These are phyloP conservation scores for Populus hybrid DNA, from an alignment of 441 rosid genomes.

Conservation along the genomic window DNA sequence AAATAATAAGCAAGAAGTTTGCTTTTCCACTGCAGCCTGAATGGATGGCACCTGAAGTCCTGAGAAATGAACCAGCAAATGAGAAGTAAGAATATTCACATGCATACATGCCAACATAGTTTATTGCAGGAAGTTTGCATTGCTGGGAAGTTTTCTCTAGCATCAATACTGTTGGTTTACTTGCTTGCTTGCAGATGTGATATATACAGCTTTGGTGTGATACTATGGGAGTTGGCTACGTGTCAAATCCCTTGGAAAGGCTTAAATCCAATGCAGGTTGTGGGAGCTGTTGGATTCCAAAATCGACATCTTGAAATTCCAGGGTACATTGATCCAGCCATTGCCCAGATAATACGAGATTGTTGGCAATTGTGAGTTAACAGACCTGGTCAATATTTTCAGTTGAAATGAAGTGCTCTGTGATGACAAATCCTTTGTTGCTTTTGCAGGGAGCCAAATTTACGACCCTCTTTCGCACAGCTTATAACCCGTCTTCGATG, in stretches of 20 bases:
- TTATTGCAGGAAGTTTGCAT: no score
- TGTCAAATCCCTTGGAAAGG: conserved; percentile 87
- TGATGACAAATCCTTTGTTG: background rate
- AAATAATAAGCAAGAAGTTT: conserved; percentile 9
- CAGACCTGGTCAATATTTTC: background rate
- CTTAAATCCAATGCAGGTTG: conserved; percentile 98
- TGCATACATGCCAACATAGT: no score
- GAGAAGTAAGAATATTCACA: no score
- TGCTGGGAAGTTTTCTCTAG: no score
- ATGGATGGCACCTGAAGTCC: no score
- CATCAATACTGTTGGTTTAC: no score
- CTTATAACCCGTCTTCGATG: conserved; percentile 56
- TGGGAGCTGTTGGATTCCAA: conserved; percentile 99
- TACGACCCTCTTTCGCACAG: conserved; percentile 88
- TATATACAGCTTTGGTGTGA: no score
- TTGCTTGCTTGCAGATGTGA: no score
- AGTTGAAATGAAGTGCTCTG: background rate
- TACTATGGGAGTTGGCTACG: no score
- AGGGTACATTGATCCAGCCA: conserved; percentile 57
- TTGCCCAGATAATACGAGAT: conserved; percentile 77
- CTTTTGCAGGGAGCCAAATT: conserved; percentile 68
- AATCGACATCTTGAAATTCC: conserved; percentile 90
- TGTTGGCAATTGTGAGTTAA: conserved; percentile 76
- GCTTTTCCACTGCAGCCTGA: conserved; percentile 75
- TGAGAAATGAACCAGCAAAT: no score